Base-by-base conservation (phyloP, 2,329 filamentous ascomycete genomes). In the Cercospora berteroae region DNA sequence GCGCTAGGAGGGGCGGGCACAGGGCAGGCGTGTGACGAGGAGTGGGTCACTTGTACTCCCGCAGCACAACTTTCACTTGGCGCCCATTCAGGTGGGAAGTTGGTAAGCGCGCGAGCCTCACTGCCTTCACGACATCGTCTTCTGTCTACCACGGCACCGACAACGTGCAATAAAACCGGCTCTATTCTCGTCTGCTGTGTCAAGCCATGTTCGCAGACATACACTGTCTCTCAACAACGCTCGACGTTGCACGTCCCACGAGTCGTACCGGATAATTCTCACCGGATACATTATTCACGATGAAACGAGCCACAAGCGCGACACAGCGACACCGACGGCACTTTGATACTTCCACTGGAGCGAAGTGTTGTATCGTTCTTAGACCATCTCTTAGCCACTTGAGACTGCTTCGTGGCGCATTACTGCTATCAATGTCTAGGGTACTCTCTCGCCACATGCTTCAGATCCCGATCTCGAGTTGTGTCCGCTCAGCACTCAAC, bases 121-220 rank as follows among this genome's bases (percentile, higher is more conserved):
- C 52, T 56, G 52, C 52, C 52, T 23, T 20, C 52, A 56, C 52
- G 16, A 23, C 52, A 56, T 27, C 12, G 23, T 23, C 23, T 29
- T 27, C 52, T 29, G 52, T 31, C 52, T 56, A 56, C 55, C 55
- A 58, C 55, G 55, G 55, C 55, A 58, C 55, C 55, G 29, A 58
- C 55, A 36, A 58, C 55, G 55, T 58, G 16, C 23, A 36, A 55
- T 55, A 55, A 29, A 23, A 27, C 48, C 48, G 23, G 23, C 23
- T 16, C 48, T 55, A 27, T 27, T 55, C 23, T 25, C 13, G 12
- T 55, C 48, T 23, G 48, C 48, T 25, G 42, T 50, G 20, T 50
- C 44, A 23, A 20, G 9, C 23, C 48, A 29, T 8, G 48, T 55
- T 16, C 2, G 48, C 23, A 55, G 23, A 25, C 48, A 23, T 18